Base-by-base conservation (phyloP, 2,329 filamentous ascomycete genomes). In the Colletotrichum sp. region DNA sequence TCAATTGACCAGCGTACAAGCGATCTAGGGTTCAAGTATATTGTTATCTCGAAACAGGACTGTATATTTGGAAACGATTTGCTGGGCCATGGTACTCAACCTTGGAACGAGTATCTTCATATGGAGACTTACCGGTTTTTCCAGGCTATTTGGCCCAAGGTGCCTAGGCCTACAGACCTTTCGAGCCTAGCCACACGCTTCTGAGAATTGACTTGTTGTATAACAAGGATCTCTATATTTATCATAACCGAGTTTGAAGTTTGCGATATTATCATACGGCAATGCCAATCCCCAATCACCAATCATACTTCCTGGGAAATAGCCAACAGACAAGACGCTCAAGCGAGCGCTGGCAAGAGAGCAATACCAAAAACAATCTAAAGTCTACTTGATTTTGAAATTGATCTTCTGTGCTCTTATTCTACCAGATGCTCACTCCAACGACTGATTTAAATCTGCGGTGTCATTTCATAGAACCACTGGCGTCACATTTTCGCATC, bases 331-430 rank as follows among this genome's bases (percentile, higher is more conserved):
- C 11, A 47, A 47, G n/a, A 2, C 11, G 2, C 18, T n/a, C n/a
- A 3, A 11, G 9, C 31, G 31, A 33, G 31, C 8, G 8, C 11
- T 33, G 3, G 9, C 31, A 21, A 8, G 43, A 13, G 1, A n/a
- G 43, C n/a, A 13, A 21, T n/a, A 47, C n/a, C n/a, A 47, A 8
- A 6, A 47, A 6, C 18, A 21, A n/a, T 47, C n/a, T 21, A 3
- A 13, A 47, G 2, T 47, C 0, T 47, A 1, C 12, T 13, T 2
- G 7, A 47, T 11, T 47, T 2, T 4, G 43, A 0, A n/a, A 18
- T 47, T 47, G 43, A 13, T 47, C n/a, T 47, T 47, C 43, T 47
- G 43, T 21, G 43, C n/a, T 47, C n/a, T 21, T 2, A 13, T 4
- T 4, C 43, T 21, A 21, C 6, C 0, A 7, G 1, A 0, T 47